Evolutionary conservation across 31 red algal genomes (phyloP).

Genomic region (Pterothamnion heteromorphum): DNA sequence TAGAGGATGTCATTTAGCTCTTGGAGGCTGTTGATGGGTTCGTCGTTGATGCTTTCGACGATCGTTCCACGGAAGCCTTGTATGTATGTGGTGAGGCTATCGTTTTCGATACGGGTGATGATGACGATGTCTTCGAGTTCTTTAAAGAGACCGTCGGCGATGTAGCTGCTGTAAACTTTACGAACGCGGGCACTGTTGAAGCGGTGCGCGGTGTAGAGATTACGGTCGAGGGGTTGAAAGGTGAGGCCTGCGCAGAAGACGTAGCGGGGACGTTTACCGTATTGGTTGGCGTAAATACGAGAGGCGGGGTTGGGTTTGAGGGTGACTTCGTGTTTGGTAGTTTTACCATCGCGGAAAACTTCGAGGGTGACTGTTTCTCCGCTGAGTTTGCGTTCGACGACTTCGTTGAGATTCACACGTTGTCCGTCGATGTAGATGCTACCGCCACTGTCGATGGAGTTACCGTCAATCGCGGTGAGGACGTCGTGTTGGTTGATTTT

Average conservation of each 20-base stretch:
- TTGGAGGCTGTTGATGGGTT: not conserved
- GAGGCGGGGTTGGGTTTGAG: not conserved
- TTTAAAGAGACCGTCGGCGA: not conserved
- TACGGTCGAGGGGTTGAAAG: not conserved
- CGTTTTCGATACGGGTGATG: not conserved
- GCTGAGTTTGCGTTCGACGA: slow-evolving; percentile 62
- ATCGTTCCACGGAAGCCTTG: not conserved
- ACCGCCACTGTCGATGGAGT: slow-evolving; percentile 59
- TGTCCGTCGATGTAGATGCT: slow-evolving; percentile 49
- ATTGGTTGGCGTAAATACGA: not conserved
- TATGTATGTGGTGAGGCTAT: not conserved
- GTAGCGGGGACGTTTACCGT: not conserved
- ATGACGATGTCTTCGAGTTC: not conserved
- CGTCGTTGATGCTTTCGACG: not conserved
- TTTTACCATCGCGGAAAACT: slow-evolving; percentile 58
- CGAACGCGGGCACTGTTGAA: not conserved
- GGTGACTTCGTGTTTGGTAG: not conserved
- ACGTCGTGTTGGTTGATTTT: slow-evolving; percentile 62
- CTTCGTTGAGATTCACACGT: slow-evolving; percentile 60
- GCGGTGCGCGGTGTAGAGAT: not conserved
- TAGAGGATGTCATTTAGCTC: not conserved
- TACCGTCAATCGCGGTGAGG: slow-evolving; percentile 59
- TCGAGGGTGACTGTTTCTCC: slow-evolving; percentile 65
- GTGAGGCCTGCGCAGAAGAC: not conserved
- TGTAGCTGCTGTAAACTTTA: not conserved